Base-by-base conservation (phyloP, 2,329 filamentous ascomycete species). In the Pseudogymnoascus sp. region DNA sequence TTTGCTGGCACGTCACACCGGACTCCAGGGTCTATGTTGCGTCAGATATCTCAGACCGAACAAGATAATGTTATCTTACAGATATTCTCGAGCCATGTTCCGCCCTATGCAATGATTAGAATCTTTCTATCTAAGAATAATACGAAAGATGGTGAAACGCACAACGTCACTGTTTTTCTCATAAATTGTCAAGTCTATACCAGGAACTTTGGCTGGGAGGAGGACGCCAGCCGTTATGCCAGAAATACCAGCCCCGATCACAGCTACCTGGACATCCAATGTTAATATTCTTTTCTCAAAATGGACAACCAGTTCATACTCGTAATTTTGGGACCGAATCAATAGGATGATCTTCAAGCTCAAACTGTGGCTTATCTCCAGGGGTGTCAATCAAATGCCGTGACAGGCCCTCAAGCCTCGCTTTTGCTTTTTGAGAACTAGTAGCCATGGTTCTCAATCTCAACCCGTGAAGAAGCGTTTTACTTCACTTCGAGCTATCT, bases 131-230 rank as follows among this genome's bases (percentile, higher is more conserved):
- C 25, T 67, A 65, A 20, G 60, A 47, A 28, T 77, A 78, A 69
- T 83, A 83, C 66, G 84, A 81, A 1, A 83, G 69, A 25, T 84
- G 81, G 60, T 60, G 63, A 69, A 59, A 18, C 64, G 30, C 14
- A 87, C 85, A 68, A 88, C 79, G 58, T 88, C 84, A 0, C 75
- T 68, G 65, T 89, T 89, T 73, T 89, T 89, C 68, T 89, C 86
- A 60, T 83, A 83, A 37, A 89, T 84, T 0, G 78, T 82, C 62
- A 91, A 72, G 47, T 88, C 74, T 57, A 90, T 80, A 0, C 80
- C 79, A 0, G 88, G 87, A 0, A 91, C 82, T 65, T 91, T 91
- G 8, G 75, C 79, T 0, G 87, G 87, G 0, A 91, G 74, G 7
- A 90, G 72, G 6, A 85, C 78, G 0, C 86, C 88, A 1, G 87